Base-by-base conservation (phyloP, 306 rosid genomes). In the Quercus rubra region DNA sequence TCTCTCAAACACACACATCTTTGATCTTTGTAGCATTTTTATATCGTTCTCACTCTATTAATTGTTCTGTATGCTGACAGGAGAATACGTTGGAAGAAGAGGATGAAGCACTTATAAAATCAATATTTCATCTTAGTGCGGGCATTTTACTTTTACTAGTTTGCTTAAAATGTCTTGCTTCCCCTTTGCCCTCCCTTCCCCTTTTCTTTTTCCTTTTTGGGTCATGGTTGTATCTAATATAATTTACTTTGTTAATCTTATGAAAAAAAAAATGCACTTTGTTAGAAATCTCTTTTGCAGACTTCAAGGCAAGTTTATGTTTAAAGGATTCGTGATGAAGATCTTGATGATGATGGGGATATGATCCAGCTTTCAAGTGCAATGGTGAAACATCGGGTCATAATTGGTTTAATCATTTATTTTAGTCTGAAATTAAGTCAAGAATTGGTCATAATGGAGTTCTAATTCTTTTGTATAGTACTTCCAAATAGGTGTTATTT, bases 41-140 rank as follows among this genome's bases (percentile, higher is more conserved):
- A 30, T 81, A 25, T 52, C 17, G 14, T 67, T 66, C 28, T 76
- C 23, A 61, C 35, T 55, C 46, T 41, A 71, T 55, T 41, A 41
- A 33, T 54, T 82, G 17, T 63, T 28, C 46, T 46, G 18, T 78
- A 33, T 85, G 70, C 15, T 85, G 56, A 74, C 85, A 94, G 97
- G 94, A 90, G 83, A 86, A 87, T 80, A 89, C 79, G 73, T 62
- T 92, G 30, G 99, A 92, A 79, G 95, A 92, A 80, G 97, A 91
- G 82, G 99, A 94, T 81, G 97, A 94, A 88, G 92, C 91, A 1
- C 61, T 90, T 70, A 78, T 92, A 83, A 85, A 85, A 78, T 87
- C 99, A 46, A 76, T 92, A 38, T 90, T 86, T 62, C 75, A 83
- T 64, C 97, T 92, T 75, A 83, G 93, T 86, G 56, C 68, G 77